phyloP scores from a whole-genome alignment of 768 basidiomycete species.

The Tricholomella constricta region DNA sequence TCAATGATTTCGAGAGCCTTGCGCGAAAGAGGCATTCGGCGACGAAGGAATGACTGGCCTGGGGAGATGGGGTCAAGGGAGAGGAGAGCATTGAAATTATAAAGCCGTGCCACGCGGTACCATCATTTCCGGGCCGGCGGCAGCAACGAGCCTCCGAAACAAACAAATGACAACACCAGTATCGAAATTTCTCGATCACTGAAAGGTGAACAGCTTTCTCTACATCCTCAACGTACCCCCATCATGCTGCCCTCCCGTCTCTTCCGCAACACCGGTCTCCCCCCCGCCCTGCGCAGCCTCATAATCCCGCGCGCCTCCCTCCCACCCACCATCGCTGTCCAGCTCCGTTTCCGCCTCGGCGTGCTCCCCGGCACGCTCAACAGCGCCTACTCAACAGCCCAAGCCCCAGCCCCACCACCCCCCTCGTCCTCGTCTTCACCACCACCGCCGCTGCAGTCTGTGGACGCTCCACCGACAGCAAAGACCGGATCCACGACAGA shows the following conservation, averaged over 20 bases:
- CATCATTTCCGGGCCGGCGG: too few relatives aligned
- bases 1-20: too few relatives aligned
- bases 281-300: constrained; percentile 44
- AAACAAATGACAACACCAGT: not conserved
- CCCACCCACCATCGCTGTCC: constrained; percentile 33
- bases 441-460: not conserved
- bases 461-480: not conserved
- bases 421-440: not conserved
- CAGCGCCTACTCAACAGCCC: constrained; percentile 11
- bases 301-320: constrained; percentile 37
- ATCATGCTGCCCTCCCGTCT: constrained; percentile 51
- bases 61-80: too few relatives aligned
- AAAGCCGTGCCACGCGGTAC: too few relatives aligned
- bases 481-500: not conserved
- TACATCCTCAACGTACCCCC: not conserved
- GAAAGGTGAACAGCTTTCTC: not conserved
- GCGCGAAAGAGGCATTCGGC: too few relatives aligned
- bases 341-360: constrained; percentile 35
- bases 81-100: too few relatives aligned
- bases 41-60: too few relatives aligned
- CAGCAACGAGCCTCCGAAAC: too few relatives aligned
- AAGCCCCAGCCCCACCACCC: constrained; percentile 2
- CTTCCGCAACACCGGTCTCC: constrained; percentile 45
- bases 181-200: not conserved
- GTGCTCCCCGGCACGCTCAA: constrained; percentile 6